A percentile compares a stretch with the other conserved stretches of the same genome.
phyloP scores from a whole-genome alignment of 495 filamentous ascomycete species.

The Penicillium samsonianum region DNA sequence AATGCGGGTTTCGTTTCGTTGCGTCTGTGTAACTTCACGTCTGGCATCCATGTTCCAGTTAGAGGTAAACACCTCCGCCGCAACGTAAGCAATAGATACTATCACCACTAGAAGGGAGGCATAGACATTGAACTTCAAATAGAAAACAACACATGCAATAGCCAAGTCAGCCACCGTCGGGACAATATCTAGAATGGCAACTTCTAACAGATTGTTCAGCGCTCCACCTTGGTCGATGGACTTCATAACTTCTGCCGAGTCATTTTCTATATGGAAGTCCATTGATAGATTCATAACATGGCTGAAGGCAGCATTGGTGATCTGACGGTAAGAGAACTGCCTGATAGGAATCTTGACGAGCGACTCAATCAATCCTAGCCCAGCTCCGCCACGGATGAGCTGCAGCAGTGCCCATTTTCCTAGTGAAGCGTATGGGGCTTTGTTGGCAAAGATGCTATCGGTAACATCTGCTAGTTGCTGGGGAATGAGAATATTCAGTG shows the following conservation, averaged over 20 bases:
- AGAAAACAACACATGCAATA: constrained; percentile 15
- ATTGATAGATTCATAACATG: constrained; percentile 23
- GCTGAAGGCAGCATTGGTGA: constrained; percentile 25
- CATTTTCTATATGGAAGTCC: constrained; percentile 16
- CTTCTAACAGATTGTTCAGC: constrained; percentile 18
- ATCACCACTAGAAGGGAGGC: constrained; percentile 13
- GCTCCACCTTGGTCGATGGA: constrained; percentile 22
- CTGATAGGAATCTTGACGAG: constrained; percentile 21
- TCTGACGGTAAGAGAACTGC: constrained; percentile 27
- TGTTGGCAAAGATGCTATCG: constrained; percentile 57
- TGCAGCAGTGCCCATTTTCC: constrained; percentile 47
- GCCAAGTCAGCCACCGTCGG: constrained; percentile 8
- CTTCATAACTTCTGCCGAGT: constrained; percentile 24
- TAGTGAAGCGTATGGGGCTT: constrained; percentile 54
- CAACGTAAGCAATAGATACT: constrained; percentile 11
- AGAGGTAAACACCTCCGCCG: constrained; percentile 15
- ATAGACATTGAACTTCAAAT: constrained; percentile 18
- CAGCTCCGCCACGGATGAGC: constrained; percentile 10
- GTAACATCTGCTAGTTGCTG: constrained; percentile 66
- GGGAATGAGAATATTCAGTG: constrained; percentile 60
- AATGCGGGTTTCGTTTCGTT: constrained; percentile 15
- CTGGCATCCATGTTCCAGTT: constrained; percentile 14
- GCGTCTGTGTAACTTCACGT: constrained; percentile 9
- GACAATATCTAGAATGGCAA: constrained; percentile 14
- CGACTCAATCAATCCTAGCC: constrained; percentile 11